Percentiles rank a stretch among this genome's conserved stretches.
phyloP scores from a whole-genome alignment of 495 filamentous ascomycete genomes.

The Eremomyces bilateralis region DNA sequence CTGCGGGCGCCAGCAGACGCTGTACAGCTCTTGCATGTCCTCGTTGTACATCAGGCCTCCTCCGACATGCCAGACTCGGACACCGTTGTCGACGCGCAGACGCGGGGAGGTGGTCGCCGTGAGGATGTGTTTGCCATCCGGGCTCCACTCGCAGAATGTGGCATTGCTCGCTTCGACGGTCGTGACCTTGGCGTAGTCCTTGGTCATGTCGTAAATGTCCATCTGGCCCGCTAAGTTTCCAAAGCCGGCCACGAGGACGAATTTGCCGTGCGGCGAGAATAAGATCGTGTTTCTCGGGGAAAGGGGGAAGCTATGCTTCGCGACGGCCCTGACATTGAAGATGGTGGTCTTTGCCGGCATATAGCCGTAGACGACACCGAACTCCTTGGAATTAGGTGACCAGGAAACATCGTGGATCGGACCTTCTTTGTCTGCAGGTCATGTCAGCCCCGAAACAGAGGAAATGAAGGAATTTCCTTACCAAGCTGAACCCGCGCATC shows the following conservation, averaged over 20 bases:
- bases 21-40: slow-evolving; percentile 84
- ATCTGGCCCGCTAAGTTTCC: slow-evolving; percentile 94
- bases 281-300: slow-evolving; percentile 81
- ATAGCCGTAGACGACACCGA: slow-evolving; percentile 90
- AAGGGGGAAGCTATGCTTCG: slow-evolving; percentile 62
- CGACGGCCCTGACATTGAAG: slow-evolving; percentile 69
- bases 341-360: slow-evolving; percentile 97
- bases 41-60: slow-evolving; percentile 85
- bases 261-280: slow-evolving; percentile 85
- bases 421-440: slow-evolving; percentile 64
- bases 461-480: too few relatives aligned
- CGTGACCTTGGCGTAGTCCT: slow-evolving; percentile 70
- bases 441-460: too few relatives aligned
- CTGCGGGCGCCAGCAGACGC: slow-evolving; percentile 76
- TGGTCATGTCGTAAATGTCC: slow-evolving; percentile 89
- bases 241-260: slow-evolving; percentile 86
- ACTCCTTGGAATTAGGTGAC: slow-evolving; percentile 91
- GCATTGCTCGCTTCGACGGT: slow-evolving; percentile 93
- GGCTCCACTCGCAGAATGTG: slow-evolving; percentile 88
- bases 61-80: slow-evolving; percentile 85
- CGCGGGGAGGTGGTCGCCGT: slow-evolving; percentile 92
- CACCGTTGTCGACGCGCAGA: slow-evolving; percentile 85
- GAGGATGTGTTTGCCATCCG: slow-evolving; percentile 82
- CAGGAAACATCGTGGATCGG: slow-evolving; percentile 97
- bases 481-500: slow-evolving; percentile 75